Base-by-base conservation (phyloP, 345 rosid genomes). In the Dovyalis caffra region DNA sequence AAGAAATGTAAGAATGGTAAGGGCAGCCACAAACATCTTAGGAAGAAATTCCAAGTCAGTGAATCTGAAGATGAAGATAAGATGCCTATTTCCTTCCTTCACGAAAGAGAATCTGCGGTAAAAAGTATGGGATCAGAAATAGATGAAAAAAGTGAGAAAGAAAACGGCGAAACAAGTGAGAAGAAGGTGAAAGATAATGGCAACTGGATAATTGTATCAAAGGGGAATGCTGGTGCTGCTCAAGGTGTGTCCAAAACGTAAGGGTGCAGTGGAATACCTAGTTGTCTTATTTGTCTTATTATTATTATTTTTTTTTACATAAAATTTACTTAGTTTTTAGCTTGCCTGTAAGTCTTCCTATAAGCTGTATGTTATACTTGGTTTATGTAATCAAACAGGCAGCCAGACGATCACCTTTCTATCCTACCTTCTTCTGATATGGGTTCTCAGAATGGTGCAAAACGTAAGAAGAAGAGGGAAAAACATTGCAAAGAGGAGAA, bases 51-150 rank as follows among this genome's bases (percentile, higher is more conserved):
- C 76, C 88, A 78, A 40, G 15, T 68, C 7, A 65, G 72, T 70
- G 90, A 86, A 58, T 83, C 91, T 76, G 91, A 86, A 57, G 79
- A 86, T 75, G 86, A 83, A 71, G 78, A 78, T 32, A 47, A 26
- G 57, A 61, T 68, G 43, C 73, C 81, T 3, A 79, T 81, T 73
- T 72, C 83, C 40, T 73, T 77, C 35, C 40, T 81, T 45, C 49
- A 61, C 21, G 53, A 47, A 8, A 47, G 6, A 47, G 74, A 76
- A 75, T 34, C 76, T 57, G 32, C 77, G 70, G 77, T 76, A 61
- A 73, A 70, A 68, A 34, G 53, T 31, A 69, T 25, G 33, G 75
- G 65, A 62, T 28, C 76, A 18, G 76, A 76, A 77, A 77, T 68
- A 49, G 73, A 45, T 71, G 64, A 68, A 68, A 73, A 34, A 20